Percentiles rank a stretch among this genome's conserved stretches.
These are phyloP conservation scores for Boletus reticuloceps DNA, from an alignment of 768 basidiomycete genomes.

Conservation along the genomic window DNA sequence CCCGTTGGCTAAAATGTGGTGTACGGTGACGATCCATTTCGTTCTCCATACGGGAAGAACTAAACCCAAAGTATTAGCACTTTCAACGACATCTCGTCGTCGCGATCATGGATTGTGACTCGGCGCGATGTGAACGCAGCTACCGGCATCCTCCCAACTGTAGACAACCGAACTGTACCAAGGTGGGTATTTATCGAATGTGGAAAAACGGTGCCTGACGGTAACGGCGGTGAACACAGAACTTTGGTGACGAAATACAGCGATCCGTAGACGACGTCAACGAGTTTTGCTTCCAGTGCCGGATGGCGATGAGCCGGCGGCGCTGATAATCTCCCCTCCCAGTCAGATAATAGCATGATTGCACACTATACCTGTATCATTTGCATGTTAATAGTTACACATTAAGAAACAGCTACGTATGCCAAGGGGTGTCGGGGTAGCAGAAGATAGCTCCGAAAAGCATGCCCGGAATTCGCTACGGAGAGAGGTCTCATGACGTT, in stretches of 20 bases:
- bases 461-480: not conserved
- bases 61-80: constrained; percentile 45
- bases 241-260: constrained; percentile 67
- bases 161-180: constrained; percentile 49
- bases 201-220: constrained; percentile 12
- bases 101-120: constrained; percentile 76
- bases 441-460: not conserved
- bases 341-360: constrained; percentile 18
- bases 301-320: constrained; percentile 48
- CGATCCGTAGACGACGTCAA: constrained; percentile 67
- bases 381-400: constrained; percentile 20
- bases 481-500: constrained; percentile 4
- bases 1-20: constrained; percentile 69
- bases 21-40: constrained; percentile 38
- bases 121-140: constrained; percentile 60
- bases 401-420: constrained; percentile 1
- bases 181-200: constrained; percentile 42
- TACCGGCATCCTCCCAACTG: constrained; percentile 57
- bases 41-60: not conserved
- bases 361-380: constrained; percentile 29
- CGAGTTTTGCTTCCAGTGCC: constrained; percentile 69
- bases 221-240: constrained; percentile 36
- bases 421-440: not conserved
- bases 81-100: constrained; percentile 74
- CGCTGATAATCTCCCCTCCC: constrained; percentile 10